Conservation (phyloP, 2,329 filamentous ascomycete species). For the Lasiodiplodia sp. region DNA sequence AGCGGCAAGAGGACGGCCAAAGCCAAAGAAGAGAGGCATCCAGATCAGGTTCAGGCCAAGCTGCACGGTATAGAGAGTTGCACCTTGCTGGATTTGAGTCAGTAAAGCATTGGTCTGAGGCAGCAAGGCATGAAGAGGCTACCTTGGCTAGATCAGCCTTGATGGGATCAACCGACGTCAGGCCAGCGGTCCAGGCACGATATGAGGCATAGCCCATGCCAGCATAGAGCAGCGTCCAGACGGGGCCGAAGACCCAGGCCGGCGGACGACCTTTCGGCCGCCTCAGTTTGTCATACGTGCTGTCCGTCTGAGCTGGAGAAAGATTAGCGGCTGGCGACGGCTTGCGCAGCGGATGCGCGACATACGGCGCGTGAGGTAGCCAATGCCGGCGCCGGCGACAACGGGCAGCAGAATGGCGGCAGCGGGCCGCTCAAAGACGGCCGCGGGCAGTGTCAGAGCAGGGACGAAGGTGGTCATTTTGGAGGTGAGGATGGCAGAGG, state of each 20-base stretch:
- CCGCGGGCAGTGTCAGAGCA: constrained; percentile 75
- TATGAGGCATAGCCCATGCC: constrained; percentile 91
- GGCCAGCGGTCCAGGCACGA: constrained; percentile 72
- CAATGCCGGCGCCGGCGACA: constrained; percentile 74
- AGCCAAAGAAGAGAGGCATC: constrained; percentile 93
- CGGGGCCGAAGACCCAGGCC: constrained; percentile 64
- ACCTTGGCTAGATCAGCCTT: constrained; percentile 67
- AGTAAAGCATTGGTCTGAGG: neutral
- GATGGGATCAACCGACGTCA: constrained; percentile 57
- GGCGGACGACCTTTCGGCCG: constrained; percentile 69
- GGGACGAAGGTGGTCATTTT: constrained; percentile 78
- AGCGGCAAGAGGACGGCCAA: constrained; percentile 75
- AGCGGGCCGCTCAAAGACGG: constrained; percentile 75
- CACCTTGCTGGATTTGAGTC: constrained; percentile 58
- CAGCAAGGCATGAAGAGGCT: neutral
- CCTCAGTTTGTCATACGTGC: constrained; percentile 70
- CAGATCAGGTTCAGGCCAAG: constrained; percentile 84
- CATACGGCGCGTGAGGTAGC: constrained; percentile 72
- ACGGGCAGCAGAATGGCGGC: constrained; percentile 79
- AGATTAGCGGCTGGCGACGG: constrained; percentile 28
- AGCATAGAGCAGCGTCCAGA: constrained; percentile 66
- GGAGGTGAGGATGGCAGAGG: constrained; percentile 4
- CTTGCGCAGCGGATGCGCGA: constrained; percentile 30
- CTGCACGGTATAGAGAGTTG: constrained; percentile 85
- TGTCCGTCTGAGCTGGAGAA: constrained; percentile 63